Evolutionary conservation across 192 early-diverging fungal genomes (phyloP).

Genomic region (Pecoramyces ruminantium): DNA sequence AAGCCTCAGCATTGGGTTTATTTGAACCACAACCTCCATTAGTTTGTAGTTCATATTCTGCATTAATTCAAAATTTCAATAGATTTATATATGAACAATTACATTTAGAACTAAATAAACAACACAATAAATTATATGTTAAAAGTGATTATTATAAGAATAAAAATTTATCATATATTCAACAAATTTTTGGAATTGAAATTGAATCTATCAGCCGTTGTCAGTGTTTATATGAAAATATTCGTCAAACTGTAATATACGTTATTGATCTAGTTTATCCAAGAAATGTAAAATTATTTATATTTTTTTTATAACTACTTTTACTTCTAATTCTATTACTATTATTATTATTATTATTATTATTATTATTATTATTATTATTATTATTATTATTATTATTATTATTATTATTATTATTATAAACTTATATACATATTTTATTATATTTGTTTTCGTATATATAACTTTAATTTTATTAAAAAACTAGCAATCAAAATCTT

Average conservation of each 20-base stretch:
- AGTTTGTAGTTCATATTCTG: conserved; percentile 34
- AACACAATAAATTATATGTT: conserved; percentile 10
- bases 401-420: no score
- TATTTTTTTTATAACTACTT: no score
- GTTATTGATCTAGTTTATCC: conserved; percentile 72
- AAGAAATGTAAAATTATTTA: conserved; percentile 21
- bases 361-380: no score
- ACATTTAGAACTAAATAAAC: conserved; percentile 44
- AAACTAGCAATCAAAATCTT: not conserved
- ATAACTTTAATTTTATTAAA: no score
- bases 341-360: no score
- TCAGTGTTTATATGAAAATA: conserved; percentile 41
- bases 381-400: no score
- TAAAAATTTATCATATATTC: conserved; percentile 24
- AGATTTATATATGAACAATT: conserved; percentile 88
- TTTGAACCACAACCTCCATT: conserved; percentile 60
- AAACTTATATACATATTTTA: no score
- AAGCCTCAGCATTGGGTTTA: conserved; percentile 66
- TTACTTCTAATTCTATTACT: no score
- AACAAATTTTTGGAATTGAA: conserved; percentile 51
- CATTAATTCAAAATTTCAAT: conserved; percentile 70
- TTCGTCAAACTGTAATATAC: conserved; percentile 52
- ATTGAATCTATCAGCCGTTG: conserved; percentile 44
- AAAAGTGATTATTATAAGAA: not conserved
- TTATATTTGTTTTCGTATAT: no score